Evolutionary conservation across 139 green algal genomes (phyloP).

Genomic region (Chlamydomonas sphaeroides): DNA sequence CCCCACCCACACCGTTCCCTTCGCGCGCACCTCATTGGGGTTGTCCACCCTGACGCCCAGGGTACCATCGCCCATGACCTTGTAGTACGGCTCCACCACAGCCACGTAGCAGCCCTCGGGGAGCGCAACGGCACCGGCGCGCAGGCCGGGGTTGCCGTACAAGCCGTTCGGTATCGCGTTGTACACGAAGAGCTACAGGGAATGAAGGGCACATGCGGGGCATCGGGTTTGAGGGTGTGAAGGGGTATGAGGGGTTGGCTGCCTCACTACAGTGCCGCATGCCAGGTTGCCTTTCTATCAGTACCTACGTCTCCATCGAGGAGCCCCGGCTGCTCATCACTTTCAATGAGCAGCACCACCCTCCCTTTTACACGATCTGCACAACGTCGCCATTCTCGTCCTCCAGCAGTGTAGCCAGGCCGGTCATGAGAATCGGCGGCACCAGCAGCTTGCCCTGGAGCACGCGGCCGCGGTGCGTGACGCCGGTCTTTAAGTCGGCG

Average conservation of each 20-base stretch:
- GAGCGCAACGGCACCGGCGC: not conserved
- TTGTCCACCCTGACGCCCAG: conserved; percentile 55
- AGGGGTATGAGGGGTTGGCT: too few relatives aligned
- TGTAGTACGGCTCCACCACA: conserved; percentile 59
- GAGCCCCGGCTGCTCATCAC: too few relatives aligned
- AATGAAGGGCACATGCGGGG: too few relatives aligned
- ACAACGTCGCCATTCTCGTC: conserved; percentile 46
- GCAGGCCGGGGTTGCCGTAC: not conserved
- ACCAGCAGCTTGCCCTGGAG: conserved; percentile 41
- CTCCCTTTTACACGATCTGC: too few relatives aligned
- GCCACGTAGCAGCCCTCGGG: conserved; percentile 36
- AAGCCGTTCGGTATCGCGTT: conserved; percentile 12
- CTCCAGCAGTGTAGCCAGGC: conserved; percentile 33
- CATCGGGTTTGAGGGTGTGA: too few relatives aligned
- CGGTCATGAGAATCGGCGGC: conserved; percentile 25
- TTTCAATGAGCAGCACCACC: too few relatives aligned
- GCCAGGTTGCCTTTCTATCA: too few relatives aligned
- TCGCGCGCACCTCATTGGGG: conserved; percentile 45
- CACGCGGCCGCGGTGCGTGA: conserved; percentile 42
- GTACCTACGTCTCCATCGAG: too few relatives aligned
- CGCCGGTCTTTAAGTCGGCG: not conserved
- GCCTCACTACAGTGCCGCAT: too few relatives aligned
- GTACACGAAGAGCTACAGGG: conserved; percentile 36
- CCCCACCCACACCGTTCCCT: not conserved
- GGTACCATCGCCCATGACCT: conserved; percentile 48